Evolutionary conservation across 345 rosid species (phyloP).

Genomic region (Raphanus sativus): DNA sequence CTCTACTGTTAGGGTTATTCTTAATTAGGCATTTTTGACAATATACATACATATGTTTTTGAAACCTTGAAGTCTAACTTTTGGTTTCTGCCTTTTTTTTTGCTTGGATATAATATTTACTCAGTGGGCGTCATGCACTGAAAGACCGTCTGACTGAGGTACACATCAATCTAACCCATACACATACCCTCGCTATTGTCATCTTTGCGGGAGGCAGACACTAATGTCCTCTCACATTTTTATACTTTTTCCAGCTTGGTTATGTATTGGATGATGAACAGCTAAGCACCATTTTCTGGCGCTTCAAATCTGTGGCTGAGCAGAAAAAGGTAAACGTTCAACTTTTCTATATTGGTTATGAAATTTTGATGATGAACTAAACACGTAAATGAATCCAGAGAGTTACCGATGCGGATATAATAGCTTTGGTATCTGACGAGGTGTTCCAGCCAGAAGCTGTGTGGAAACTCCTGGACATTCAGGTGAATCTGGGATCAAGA

Average conservation of each 20-base stretch:
- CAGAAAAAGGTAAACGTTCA: constrained; percentile 62
- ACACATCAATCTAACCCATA: constrained; percentile 5
- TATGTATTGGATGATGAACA: constrained; percentile 74
- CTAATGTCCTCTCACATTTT: constrained; percentile 28
- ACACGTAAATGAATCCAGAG: too few relatives aligned
- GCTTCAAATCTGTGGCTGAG: constrained; percentile 87
- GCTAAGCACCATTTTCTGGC: constrained; percentile 76
- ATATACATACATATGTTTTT: constrained; percentile 6
- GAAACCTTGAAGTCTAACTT: constrained; percentile 6
- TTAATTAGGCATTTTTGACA: background rate
- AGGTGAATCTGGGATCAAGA: constrained; percentile 45
- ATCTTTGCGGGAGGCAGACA: constrained; percentile 1
- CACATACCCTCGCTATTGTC: background rate
- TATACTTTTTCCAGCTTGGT: constrained; percentile 63
- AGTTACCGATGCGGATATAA: constrained; percentile 84
- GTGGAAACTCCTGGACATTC: constrained; percentile 87
- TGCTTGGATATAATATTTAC: constrained; percentile 27
- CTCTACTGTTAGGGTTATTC: background rate
- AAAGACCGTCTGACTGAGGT: constrained; percentile 78
- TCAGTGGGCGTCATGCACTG: constrained; percentile 92
- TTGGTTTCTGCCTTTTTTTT: constrained; percentile 7
- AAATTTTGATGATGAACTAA: too few relatives aligned
- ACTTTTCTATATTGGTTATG: too few relatives aligned
- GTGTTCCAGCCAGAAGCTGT: constrained; percentile 83
- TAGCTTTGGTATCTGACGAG: constrained; percentile 94